Base-by-base conservation (phyloP, 2,329 filamentous ascomycete genomes). In the Monilinia vaccinii-corymbosi region DNA sequence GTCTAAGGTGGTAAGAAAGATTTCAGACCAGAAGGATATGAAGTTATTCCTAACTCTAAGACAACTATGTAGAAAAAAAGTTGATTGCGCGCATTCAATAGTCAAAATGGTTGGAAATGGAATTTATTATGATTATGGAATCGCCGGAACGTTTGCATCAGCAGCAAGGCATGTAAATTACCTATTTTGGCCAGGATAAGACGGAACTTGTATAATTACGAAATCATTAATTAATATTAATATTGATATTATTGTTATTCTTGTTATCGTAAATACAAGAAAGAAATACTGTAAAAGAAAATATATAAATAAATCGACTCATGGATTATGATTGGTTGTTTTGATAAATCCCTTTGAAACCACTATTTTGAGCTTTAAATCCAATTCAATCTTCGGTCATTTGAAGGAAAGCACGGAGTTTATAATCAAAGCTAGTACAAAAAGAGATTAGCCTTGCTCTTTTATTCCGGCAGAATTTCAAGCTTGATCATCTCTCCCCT, bases 121-220 rank as follows among this genome's bases (percentile, higher is more conserved):
- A 28, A 42, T 51, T 50, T 28, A 36, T 36, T 36, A 14, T 36
- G 13, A 36, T 36, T 28, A 47, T 47, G 52, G 52, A 56, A 55
- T 55, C 38, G 18, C 52, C 46, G 56, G 56, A 45, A 52, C 56
- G 56, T 50, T 58, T 58, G 56, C 56, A 58, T 58, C 56, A 52
- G 32, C 34, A 14, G 4, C 11, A 14, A 36, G 34, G 7, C 18
- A 40, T 31, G 14, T 14, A 36, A 36, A 14, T 14, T 28, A 18
- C 38, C 38, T 40, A 40, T 40, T 40, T 40, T 40, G 34, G 16
- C 38, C 14, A 40, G 38, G 38, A 14, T 40, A 40, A 23, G 13
- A 53, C 50, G 36, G 50, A 32, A 53, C 36, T 11, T 21, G 11
- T n/a, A 31, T 13, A 48, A 11, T 44, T 32, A 44, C 44, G 51